phyloP scores from a whole-genome alignment of 345 rosid genomes.

The Euphorbia peplus region DNA sequence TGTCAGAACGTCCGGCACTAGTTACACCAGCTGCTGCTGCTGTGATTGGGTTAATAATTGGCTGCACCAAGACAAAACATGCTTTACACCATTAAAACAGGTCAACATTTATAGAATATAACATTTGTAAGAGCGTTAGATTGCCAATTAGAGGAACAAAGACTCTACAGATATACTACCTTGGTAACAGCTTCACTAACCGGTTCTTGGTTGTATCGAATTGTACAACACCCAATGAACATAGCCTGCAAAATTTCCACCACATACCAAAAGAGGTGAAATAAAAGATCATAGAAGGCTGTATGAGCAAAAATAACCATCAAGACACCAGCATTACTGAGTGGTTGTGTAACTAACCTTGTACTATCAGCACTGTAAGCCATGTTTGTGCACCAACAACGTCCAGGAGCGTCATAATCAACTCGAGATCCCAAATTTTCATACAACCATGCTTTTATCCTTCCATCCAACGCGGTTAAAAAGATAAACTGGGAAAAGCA shows the following conservation, averaged over 20 bases:
- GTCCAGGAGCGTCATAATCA: slow-evolving; percentile 93
- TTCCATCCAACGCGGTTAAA: slow-evolving; percentile 85
- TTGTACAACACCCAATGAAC: slow-evolving; percentile 77
- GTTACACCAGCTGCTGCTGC: slow-evolving; percentile 48
- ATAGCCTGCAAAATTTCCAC: slow-evolving; percentile 44
- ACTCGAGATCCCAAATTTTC: slow-evolving; percentile 85
- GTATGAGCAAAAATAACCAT: background rate
- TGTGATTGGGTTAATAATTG: slow-evolving; percentile 55
- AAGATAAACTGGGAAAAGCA: slow-evolving; percentile 61
- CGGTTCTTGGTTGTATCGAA: slow-evolving; percentile 82
- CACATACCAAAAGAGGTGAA: slow-evolving; percentile 6
- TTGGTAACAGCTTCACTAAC: slow-evolving; percentile 58
- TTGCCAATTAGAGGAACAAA: background rate
- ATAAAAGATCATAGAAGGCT: background rate
- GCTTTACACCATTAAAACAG: background rate
- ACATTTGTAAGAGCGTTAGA: background rate
- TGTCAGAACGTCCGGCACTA: slow-evolving; percentile 70
- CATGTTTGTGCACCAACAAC: slow-evolving; percentile 92
- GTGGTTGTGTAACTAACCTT: slow-evolving; percentile 39
- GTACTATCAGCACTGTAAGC: slow-evolving; percentile 92
- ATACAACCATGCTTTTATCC: slow-evolving; percentile 87
- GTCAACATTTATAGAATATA: background rate
- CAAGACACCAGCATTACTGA: slow-evolving; percentile 11
- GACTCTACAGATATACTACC: slow-evolving; percentile 31
- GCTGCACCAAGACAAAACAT: slow-evolving; percentile 45